Evolutionary conservation across 208 protist genomes (phyloP), one percentile per base, ranked within the genome.

Genomic region (Leishmania mexicana): DNA sequence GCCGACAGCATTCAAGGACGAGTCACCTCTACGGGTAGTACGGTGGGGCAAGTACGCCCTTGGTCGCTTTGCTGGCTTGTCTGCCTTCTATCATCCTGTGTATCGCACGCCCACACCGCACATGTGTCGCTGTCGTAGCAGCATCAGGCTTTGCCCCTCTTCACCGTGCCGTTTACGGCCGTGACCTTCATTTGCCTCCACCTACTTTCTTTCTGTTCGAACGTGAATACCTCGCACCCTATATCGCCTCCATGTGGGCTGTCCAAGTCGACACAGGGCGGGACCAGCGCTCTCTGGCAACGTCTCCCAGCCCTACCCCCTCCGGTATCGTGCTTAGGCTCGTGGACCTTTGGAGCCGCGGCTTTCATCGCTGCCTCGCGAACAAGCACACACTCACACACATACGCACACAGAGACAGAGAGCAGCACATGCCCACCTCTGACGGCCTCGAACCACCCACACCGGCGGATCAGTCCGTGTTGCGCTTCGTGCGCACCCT

Each of bases 401-500:
- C 24, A 0, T 7, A 62, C 57, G n/a, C 57, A 62, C 57, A 49
- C 31, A 11, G 0, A 19, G n/a, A 62, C 57, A 49, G 40, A 10
- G 40, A 19, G 21, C 24, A 54, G 24, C 24, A 54, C 4, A 78
- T 78, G 75, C 58, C 75, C 15, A 47, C 28, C 38, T 51, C 75
- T 35, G 57, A 78, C 53, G 38, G 57, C 57, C 8, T 28, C 31
- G 40, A 62, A 17, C 54, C 40, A n/a, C 75, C n/a, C 21, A 31
- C 21, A 31, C 51, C 53, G 51, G 53, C 53, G 24, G 74, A 68
- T 31, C 17, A 51, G 13, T 64, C 82, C 6, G 54, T 68, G 1
- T 49, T 78, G 21, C 51, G 54, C 64, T 79, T 31, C 38, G 74
- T 85, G 38, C 82, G 82, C 78, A 85, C 82, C 17, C 82, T 85